Percentiles rank a stretch among this genome's conserved stretches.
Conservation (phyloP, 345 rosid species). For the Noccaea caerulescens region DNA sequence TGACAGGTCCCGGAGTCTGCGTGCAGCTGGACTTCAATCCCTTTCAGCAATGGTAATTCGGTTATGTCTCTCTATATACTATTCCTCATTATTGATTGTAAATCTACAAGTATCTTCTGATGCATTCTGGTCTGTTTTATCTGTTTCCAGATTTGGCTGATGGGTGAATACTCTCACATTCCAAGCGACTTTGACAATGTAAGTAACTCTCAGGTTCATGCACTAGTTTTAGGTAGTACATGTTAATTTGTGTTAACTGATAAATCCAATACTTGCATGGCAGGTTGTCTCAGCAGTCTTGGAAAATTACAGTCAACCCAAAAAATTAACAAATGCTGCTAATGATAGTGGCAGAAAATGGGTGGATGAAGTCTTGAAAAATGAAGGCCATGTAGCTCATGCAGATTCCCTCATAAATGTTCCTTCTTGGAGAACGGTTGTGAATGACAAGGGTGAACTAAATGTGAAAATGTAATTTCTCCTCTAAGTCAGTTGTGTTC, state of each 20-base stretch:
- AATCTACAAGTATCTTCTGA: slow-evolving; percentile 34
- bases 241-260: slow-evolving; percentile 18
- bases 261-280: slow-evolving; percentile 28
- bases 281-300: slow-evolving; percentile 90
- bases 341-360: slow-evolving; percentile 56
- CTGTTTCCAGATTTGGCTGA: slow-evolving; percentile 56
- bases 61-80: slow-evolving; percentile 11
- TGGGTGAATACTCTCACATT: slow-evolving; percentile 69
- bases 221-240: slow-evolving; percentile 12
- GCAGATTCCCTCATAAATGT: slow-evolving; percentile 50
- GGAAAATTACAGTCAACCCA: slow-evolving; percentile 72
- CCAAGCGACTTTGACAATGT: slow-evolving; percentile 47
- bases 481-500: slow-evolving; percentile 14
- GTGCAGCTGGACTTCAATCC: slow-evolving; percentile 82
- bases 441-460: slow-evolving; percentile 80
- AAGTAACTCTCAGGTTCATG: slow-evolving; percentile 31
- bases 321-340: slow-evolving; percentile 51
- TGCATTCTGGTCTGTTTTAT: slow-evolving; percentile 32
- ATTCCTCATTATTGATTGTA: slow-evolving; percentile 6
- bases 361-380: slow-evolving; percentile 78
- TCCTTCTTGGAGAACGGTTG: slow-evolving; percentile 80
- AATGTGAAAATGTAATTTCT: slow-evolving; percentile 63
- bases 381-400: slow-evolving; percentile 65
- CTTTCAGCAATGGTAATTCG: slow-evolving; percentile 88
- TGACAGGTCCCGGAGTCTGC: slow-evolving; percentile 59